Conservation (phyloP, 2,329 filamentous ascomycete species). For the Cladosporium sphaerospermum region DNA sequence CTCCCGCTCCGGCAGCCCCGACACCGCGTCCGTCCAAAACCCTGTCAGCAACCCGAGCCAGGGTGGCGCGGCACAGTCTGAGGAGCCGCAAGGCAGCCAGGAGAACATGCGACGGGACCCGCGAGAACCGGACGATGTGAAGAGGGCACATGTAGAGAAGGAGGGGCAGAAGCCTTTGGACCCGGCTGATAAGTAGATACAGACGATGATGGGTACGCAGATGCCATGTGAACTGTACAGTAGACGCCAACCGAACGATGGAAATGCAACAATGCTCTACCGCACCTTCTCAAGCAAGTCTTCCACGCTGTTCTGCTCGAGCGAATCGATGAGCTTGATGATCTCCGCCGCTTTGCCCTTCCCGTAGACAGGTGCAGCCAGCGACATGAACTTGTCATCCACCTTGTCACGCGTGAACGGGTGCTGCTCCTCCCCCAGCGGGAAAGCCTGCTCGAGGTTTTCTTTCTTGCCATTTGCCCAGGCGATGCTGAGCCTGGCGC, state of each 20-base stretch:
- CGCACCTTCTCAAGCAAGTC: constrained; percentile 17
- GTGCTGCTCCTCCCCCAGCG: constrained; percentile 26
- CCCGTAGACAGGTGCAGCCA: constrained; percentile 22
- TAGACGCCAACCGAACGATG: background rate
- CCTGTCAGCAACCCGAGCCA: constrained; percentile 2
- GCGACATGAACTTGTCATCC: constrained; percentile 24
- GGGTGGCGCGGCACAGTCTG: background rate
- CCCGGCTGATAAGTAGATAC: constrained; percentile 14
- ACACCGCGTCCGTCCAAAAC: constrained; percentile 1
- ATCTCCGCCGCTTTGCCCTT: constrained; percentile 18
- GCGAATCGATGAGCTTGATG: constrained; percentile 17
- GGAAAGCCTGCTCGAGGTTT: constrained; percentile 18
- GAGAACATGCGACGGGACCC: constrained; percentile 17
- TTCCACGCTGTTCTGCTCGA: constrained; percentile 19
- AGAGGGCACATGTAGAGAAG: constrained; percentile 18
- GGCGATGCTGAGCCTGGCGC: constrained; percentile 18
- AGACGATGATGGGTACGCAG: background rate
- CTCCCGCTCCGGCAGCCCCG: constrained; percentile 6
- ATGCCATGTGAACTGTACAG: background rate
- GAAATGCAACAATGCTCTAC: background rate
- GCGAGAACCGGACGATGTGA: constrained; percentile 17
- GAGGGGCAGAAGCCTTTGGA: constrained; percentile 20
- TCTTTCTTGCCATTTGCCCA: constrained; percentile 21
- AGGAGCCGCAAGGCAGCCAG: constrained; percentile 10
- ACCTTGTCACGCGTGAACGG: constrained; percentile 25